These are phyloP conservation scores for Nyctanthes arbortristis DNA, from an alignment of 257 asterid genomes.

Conservation along the genomic window DNA sequence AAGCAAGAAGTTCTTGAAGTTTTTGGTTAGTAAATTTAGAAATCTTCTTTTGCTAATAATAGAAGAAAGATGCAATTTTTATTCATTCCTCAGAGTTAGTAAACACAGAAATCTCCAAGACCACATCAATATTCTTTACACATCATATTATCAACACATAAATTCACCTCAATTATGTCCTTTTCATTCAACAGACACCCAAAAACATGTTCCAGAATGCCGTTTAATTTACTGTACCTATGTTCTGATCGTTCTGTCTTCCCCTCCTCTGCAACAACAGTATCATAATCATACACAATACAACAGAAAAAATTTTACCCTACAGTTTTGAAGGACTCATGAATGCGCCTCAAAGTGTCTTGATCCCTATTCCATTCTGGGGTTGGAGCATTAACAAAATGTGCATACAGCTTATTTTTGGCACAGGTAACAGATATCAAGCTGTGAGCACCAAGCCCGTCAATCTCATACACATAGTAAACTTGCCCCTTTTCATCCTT, in stretches of 20 bases:
- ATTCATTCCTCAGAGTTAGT: not conserved
- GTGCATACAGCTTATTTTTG: conserved; percentile 87
- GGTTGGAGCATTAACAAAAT: conserved; percentile 83
- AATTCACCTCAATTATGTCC: not conserved
- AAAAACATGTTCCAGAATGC: not conserved
- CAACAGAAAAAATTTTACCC: conserved; percentile 27
- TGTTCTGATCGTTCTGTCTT: not conserved
- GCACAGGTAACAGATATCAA: conserved; percentile 90
- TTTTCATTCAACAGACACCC: not conserved
- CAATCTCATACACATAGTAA: conserved; percentile 82
- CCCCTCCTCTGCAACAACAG: not conserved
- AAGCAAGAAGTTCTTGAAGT: not conserved
- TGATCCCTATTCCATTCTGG: conserved; percentile 83
- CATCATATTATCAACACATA: not conserved
- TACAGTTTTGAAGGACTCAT: conserved; percentile 80
- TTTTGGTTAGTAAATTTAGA: not conserved
- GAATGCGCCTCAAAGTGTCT: conserved; percentile 71
- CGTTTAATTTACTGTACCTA: not conserved
- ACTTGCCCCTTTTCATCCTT: conserved; percentile 78
- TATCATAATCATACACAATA: not conserved
- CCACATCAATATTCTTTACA: not conserved
- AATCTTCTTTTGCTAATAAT: no score
- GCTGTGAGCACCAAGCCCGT: conserved; percentile 73
- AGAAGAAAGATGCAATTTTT: not conserved
- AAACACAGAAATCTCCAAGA: not conserved